Evolutionary conservation across 495 filamentous ascomycete species (phyloP).

Genomic region (Penicillium atrosanguineum): DNA sequence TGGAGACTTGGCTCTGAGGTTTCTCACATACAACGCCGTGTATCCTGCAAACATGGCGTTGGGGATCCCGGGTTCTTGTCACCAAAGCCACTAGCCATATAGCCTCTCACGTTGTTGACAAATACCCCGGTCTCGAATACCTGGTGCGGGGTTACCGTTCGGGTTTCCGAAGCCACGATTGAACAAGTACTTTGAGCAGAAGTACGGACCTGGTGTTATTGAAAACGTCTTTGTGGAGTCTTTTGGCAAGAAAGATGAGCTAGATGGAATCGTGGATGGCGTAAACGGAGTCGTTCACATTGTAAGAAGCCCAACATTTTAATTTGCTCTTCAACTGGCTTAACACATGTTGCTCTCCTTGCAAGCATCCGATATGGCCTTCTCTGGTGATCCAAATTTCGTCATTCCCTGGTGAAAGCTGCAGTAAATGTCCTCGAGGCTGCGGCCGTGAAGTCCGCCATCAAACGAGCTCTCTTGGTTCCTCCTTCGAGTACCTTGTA

Average conservation of each 20-base stretch:
- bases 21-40: background rate
- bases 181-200: slow-evolving; percentile 32
- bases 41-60: too few relatives aligned
- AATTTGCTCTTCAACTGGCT: background rate
- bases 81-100: slow-evolving; percentile 59
- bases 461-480: slow-evolving; percentile 53
- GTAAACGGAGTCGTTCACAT: slow-evolving; percentile 40
- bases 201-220: slow-evolving; percentile 40
- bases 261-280: slow-evolving; percentile 40
- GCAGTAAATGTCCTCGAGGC: slow-evolving; percentile 38
- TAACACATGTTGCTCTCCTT: background rate
- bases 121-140: slow-evolving; percentile 49
- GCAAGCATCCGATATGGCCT: background rate
- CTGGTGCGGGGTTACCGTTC: slow-evolving; percentile 46
- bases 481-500: slow-evolving; percentile 47
- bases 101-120: slow-evolving; percentile 48
- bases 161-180: slow-evolving; percentile 44
- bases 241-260: slow-evolving; percentile 35
- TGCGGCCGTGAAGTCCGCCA: slow-evolving; percentile 38
- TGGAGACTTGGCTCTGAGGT: background rate
- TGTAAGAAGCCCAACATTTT: background rate
- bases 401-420: slow-evolving; percentile 40
- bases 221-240: slow-evolving; percentile 38
- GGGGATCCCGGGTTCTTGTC: slow-evolving; percentile 30
- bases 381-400: background rate